These are phyloP conservation scores for Eucalyptus cladocalyx DNA, from an alignment of 345 rosid genomes.

Conservation along the genomic window DNA sequence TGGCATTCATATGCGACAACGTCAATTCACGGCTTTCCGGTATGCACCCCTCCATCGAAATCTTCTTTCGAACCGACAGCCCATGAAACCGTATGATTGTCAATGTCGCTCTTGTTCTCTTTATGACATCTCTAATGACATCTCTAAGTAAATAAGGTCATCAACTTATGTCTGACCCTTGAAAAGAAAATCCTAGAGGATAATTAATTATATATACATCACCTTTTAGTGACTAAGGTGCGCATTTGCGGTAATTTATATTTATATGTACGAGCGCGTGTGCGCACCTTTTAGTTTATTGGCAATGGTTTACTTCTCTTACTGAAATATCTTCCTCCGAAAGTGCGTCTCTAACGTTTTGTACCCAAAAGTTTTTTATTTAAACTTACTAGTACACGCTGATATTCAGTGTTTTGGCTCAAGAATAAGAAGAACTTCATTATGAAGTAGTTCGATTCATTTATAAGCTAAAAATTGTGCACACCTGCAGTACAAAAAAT, in stretches of 20 bases:
- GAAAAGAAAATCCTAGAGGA: neutral
- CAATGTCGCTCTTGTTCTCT: neutral
- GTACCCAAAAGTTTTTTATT: neutral
- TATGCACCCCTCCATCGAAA: neutral
- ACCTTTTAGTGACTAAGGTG: neutral
- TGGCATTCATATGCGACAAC: neutral
- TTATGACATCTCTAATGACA: neutral
- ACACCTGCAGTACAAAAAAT: neutral
- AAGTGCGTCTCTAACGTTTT: neutral
- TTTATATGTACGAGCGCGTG: too few species aligned
- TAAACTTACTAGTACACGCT: neutral
- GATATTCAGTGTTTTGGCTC: neutral
- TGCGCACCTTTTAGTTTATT: too few species aligned
- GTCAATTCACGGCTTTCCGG: fast-evolving
- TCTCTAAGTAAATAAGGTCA: neutral
- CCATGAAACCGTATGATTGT: neutral
- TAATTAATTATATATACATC: neutral
- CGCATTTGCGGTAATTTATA: neutral
- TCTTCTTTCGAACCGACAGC: neutral
- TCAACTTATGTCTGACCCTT: neutral
- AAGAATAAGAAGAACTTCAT: neutral
- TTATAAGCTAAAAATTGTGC: neutral
- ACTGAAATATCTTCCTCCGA: neutral
- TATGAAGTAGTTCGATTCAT: neutral
- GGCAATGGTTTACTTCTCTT: neutral